A percentile compares a stretch with the other conserved stretches of the same genome.
Evolutionary conservation across 768 basidiomycete species (phyloP).

Genomic region (Lactarius akahatsu): DNA sequence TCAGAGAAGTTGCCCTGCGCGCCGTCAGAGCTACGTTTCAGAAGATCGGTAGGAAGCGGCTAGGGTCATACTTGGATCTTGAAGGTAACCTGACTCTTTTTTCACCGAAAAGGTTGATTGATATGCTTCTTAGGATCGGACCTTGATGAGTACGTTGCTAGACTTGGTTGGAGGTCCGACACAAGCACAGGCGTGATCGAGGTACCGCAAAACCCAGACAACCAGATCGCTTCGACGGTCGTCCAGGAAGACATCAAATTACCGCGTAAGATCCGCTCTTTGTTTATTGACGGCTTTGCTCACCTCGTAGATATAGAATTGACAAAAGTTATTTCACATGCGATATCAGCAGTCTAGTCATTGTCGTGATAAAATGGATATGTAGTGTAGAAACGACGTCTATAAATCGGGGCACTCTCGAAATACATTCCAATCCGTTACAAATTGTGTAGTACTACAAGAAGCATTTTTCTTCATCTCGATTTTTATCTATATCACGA

Average conservation of each 20-base stretch:
- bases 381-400: background rate
- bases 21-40: conserved; percentile 80
- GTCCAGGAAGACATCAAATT: conserved; percentile 82
- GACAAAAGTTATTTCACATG: conserved; percentile 72
- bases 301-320: conserved; percentile 49
- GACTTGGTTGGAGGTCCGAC: conserved; percentile 68
- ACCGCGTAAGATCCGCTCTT: conserved; percentile 55
- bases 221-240: conserved; percentile 82
- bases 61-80: conserved; percentile 71
- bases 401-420: background rate
- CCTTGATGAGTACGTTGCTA: conserved; percentile 57
- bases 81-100: conserved; percentile 42
- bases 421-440: background rate
- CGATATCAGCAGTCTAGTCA: conserved; percentile 51
- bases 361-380: conserved; percentile 16
- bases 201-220: conserved; percentile 82
- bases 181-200: conserved; percentile 53
- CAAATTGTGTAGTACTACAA: conserved; percentile 3
- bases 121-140: conserved; percentile 45
- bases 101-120: background rate
- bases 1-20: conserved; percentile 72
- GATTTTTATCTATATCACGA: background rate
- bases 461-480: background rate
- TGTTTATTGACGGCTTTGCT: conserved; percentile 17
- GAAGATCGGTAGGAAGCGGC: conserved; percentile 62